Conservation (phyloP, 164 flowering plant species). For the Tetrastigma voinierianum region DNA sequence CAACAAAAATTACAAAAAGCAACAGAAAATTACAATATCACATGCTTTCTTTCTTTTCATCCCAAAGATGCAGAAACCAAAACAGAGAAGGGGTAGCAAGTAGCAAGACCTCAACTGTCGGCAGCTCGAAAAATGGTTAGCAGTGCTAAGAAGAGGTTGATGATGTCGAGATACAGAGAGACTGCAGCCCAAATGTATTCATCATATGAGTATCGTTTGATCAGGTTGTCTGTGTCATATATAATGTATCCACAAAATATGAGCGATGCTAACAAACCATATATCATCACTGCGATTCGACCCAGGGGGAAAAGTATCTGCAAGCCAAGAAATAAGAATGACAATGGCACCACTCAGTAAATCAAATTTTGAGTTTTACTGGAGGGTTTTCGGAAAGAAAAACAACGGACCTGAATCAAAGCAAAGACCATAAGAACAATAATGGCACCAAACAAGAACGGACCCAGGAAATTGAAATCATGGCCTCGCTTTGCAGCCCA, state of each 20-base stretch:
- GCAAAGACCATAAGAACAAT: conserved; percentile 54
- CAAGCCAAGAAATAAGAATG: conserved; percentile 6
- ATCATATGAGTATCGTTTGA: conserved; percentile 82
- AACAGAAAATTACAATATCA: too few relatives aligned
- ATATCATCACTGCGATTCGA: conserved; percentile 60
- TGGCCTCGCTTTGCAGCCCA: conserved; percentile 80
- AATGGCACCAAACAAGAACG: conserved; percentile 67
- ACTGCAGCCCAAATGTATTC: conserved; percentile 96
- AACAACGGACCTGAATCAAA: conserved; percentile 50
- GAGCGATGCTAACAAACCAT: conserved; percentile 69
- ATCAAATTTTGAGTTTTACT: background rate
- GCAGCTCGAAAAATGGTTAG: conserved; percentile 67
- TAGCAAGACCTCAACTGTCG: conserved; percentile 30
- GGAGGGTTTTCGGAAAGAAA: background rate
- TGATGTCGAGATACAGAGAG: conserved; percentile 69
- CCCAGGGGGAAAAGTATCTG: conserved; percentile 88
- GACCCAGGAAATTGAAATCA: conserved; percentile 76
- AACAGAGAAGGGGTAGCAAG: background rate
- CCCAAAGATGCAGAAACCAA: background rate
- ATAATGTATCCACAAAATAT: conserved; percentile 86
- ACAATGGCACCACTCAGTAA: conserved; percentile 1
- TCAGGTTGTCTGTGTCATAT: conserved; percentile 91
- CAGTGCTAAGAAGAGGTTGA: conserved; percentile 78
- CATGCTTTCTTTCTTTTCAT: background rate
- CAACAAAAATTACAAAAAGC: too few relatives aligned